phyloP scores from a whole-genome alignment of 2,329 filamentous ascomycete genomes.

The Pestalotiopsis sp. region DNA sequence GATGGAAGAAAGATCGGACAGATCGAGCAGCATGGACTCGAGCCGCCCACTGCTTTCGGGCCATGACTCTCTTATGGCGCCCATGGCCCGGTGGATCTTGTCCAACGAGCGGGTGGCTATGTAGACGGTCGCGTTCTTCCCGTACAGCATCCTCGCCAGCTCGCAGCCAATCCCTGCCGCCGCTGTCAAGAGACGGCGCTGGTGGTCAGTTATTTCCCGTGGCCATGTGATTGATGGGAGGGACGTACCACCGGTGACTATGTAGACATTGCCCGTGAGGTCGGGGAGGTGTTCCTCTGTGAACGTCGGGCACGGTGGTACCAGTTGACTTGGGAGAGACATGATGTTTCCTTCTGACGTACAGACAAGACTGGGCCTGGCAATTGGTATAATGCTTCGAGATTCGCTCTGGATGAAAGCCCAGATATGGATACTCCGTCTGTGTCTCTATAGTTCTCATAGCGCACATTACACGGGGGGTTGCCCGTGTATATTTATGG shows the following conservation, averaged over 20 bases:
- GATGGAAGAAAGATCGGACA: constrained; percentile 23
- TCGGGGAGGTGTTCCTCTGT: constrained; percentile 2
- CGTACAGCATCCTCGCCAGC: constrained; percentile 6
- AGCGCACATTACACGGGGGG: too few species aligned
- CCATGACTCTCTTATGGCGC: background rate
- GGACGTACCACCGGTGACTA: background rate
- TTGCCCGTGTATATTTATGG: too few species aligned
- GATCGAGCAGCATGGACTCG: constrained; percentile 21
- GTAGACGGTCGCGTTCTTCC: constrained; percentile 12
- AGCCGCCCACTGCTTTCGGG: background rate
- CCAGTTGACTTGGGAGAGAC: background rate
- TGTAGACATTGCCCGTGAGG: background rate
- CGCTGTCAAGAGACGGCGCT: background rate
- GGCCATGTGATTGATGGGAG: too few species aligned
- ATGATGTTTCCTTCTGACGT: background rate
- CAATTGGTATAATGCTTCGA: too few species aligned
- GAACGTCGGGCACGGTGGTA: constrained; percentile 3
- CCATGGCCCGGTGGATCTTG: constrained; percentile 4
- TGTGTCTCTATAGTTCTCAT: too few species aligned
- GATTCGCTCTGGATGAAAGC: too few species aligned
- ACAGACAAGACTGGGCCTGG: too few species aligned
- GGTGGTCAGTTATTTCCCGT: background rate
- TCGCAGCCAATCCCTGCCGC: constrained; percentile 7
- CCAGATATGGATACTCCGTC: too few species aligned
- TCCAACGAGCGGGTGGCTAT: constrained; percentile 1